Percentiles rank a stretch among this genome's conserved stretches.
Conservation (phyloP, 495 filamentous ascomycete species). For the Aspergillus homomorphus region DNA sequence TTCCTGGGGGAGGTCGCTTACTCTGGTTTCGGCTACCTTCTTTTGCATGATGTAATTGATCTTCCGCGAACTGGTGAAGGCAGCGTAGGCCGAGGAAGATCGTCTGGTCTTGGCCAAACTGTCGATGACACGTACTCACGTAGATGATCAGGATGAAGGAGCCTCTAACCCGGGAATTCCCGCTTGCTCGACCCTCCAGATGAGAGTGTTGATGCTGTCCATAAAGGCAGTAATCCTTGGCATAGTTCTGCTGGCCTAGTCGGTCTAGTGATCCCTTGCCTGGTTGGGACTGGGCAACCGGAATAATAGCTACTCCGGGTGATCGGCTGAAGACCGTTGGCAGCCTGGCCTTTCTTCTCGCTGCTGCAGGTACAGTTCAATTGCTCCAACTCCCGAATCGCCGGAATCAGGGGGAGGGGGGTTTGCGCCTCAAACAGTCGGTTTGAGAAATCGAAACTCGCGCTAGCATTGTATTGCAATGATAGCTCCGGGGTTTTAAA, state of each 20-base stretch:
- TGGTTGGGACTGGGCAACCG: not conserved
- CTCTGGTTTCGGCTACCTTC: not conserved
- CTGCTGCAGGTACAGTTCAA: not conserved
- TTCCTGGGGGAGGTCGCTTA: not conserved
- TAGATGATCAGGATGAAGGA: too few relatives aligned
- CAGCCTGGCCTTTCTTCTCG: not conserved
- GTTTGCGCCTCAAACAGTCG: not conserved
- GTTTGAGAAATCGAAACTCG: too few relatives aligned
- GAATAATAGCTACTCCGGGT: not conserved
- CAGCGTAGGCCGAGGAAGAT: not conserved
- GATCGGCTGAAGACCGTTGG: not conserved
- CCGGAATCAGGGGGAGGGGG: slow-evolving; percentile 4
- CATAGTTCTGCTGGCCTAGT: not conserved
- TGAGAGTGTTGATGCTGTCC: too few relatives aligned
- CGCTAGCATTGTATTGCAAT: too few relatives aligned
- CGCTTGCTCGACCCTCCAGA: too few relatives aligned
- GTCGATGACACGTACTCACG: not conserved
- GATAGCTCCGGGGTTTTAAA: not conserved
- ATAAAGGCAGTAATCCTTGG: not conserved
- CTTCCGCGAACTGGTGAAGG: not conserved
- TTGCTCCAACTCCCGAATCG: not conserved
- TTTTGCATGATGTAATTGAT: not conserved
- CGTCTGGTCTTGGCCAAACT: not conserved
- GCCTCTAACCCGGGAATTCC: too few relatives aligned
- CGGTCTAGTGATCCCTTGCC: not conserved